Base-by-base conservation (phyloP, 2,329 filamentous ascomycete species). In the Neoascochyta sp. region DNA sequence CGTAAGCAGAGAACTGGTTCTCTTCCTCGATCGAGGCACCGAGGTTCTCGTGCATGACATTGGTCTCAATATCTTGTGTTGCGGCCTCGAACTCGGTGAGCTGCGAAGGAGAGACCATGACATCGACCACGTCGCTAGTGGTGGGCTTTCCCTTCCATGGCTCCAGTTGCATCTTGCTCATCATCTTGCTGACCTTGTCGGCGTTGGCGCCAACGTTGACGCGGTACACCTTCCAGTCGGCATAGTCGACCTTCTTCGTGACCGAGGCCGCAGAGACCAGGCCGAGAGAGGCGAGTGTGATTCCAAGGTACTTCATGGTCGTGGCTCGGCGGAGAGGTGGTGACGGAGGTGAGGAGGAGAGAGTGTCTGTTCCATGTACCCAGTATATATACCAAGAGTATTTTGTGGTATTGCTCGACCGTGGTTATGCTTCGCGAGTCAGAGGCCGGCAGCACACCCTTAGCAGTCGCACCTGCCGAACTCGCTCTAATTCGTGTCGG, bases 31-130 rank as follows among this genome's bases (percentile, higher is more conserved):
- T 61, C 6, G 58, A 57, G n/a, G 42, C 37, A 16, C 60, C 60
- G 32, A 64, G 51, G 12, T 64, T 50, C n/a, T 60, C 50, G 32
- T 63, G 58, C 54, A 64, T 62, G 22, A 62, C 26, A 31, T 47
- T 39, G 7, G 49, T 54, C 25, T 56, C 44, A n/a, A 61, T 32
- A 17, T 37, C 45, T 20, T 47, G 32, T 14, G 49, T 50, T 16
- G 50, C 45, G 22, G 45, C 29, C 24, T 57, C 47, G 21, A 62
- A 60, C 5, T 50, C 49, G 20, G 42, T 28, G 27, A 58, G 32
- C 22, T 55, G 47, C 12, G 54, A 36, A 5, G 60, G 59, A 5
- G 56, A 48, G 3, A 64, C 59, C 27, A 59, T 51, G 3, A 64
- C 41, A 29, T 64, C 60, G 16, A 63, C 56, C 10, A 59, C 44